Evolutionary conservation across 2,329 filamentous ascomycete species (phyloP).

Genomic region (Aspergillus pseudotamarii): DNA sequence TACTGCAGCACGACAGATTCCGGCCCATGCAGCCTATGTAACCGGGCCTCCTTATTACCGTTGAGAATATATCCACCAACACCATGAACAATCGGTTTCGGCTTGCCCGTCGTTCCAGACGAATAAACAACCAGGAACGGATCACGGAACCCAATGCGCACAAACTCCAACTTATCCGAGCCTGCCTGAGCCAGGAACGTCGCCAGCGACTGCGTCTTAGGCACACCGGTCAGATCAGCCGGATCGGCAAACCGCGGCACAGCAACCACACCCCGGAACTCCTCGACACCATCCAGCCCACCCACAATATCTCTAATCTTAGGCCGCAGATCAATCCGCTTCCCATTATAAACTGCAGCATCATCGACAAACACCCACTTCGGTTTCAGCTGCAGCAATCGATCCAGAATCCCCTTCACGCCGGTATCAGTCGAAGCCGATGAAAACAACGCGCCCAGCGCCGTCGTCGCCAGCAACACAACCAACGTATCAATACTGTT

Average conservation of each 20-base stretch:
- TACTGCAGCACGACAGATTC: conserved; percentile 57
- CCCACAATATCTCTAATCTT: conserved; percentile 71
- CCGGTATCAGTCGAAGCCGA: conserved; percentile 83
- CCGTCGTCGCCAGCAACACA: conserved; percentile 69
- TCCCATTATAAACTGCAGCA: conserved; percentile 76
- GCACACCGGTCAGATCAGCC: conserved; percentile 60
- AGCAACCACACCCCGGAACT: conserved; percentile 66
- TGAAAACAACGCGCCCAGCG: conserved; percentile 75
- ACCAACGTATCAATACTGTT: conserved; percentile 75
- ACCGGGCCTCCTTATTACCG: conserved; percentile 60
- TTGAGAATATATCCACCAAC: conserved; percentile 43
- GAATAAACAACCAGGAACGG: conserved; percentile 78
- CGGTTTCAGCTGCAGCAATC: conserved; percentile 73
- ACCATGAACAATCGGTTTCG: conserved; percentile 84
- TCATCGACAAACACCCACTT: conserved; percentile 85
- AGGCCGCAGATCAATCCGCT: conserved; percentile 67
- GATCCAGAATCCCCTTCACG: conserved; percentile 73
- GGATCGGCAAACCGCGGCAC: conserved; percentile 66
- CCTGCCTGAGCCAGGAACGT: conserved; percentile 40
- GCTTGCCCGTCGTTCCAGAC: conserved; percentile 78
- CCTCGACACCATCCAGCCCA: conserved; percentile 62
- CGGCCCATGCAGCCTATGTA: conserved; percentile 54
- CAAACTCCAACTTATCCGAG: conserved; percentile 54
- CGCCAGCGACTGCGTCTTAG: conserved; percentile 45
- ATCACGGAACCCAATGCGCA: conserved; percentile 68